A percentile compares a stretch with the other conserved stretches of the same genome.
Evolutionary conservation across 148 eudicot genomes (phyloP).

Genomic region (Rhododendron ferrugineum): DNA sequence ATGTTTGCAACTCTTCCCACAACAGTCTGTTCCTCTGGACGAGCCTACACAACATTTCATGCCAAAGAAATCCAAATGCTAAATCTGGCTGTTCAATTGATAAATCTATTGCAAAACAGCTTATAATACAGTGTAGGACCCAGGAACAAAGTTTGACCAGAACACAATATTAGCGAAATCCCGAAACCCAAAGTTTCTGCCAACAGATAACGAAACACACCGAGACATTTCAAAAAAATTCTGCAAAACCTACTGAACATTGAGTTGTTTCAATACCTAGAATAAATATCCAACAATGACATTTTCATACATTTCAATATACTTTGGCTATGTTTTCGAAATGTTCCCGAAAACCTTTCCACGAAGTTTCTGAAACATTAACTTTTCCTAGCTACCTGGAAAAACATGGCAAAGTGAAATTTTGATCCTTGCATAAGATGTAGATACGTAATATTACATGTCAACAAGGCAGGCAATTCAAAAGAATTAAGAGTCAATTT

Average conservation of each 20-base stretch:
- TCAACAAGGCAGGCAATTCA: not conserved
- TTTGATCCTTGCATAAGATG: not conserved
- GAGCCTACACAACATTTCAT: slow-evolving; percentile 40
- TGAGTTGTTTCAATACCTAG: not conserved
- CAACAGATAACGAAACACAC: not conserved
- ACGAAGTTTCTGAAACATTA: not conserved
- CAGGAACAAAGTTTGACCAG: not conserved
- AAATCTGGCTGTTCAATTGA: not conserved
- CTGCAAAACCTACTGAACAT: not conserved
- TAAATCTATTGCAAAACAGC: not conserved
- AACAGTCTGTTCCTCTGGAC: slow-evolving; percentile 46
- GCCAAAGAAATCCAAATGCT: not conserved
- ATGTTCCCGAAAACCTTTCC: not conserved
- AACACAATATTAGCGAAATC: not conserved
- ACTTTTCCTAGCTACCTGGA: not conserved
- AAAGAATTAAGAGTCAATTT: not conserved
- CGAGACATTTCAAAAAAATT: not conserved
- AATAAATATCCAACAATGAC: not conserved
- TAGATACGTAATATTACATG: not conserved
- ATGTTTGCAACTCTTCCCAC: slow-evolving; percentile 15
- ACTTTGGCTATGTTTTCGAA: not conserved
- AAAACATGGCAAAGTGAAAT: not conserved
- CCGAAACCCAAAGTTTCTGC: not conserved
- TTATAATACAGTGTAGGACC: not conserved
- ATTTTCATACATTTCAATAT: not conserved